These are phyloP conservation scores for Pseudocercospora macadamiae DNA, from an alignment of 2,329 filamentous ascomycete genomes.

Conservation along the genomic window DNA sequence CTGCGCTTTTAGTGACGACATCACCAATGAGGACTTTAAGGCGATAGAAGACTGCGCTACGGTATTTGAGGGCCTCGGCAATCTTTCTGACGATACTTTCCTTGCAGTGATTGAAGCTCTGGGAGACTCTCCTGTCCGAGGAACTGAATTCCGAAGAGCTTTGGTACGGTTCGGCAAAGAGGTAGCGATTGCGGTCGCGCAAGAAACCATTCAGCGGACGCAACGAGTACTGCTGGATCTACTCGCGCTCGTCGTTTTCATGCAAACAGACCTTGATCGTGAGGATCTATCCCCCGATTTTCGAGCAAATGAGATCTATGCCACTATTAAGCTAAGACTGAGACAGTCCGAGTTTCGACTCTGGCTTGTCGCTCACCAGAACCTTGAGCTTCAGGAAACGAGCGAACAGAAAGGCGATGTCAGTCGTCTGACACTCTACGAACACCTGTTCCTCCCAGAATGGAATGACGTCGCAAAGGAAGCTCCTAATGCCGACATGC, in stretches of 20 bases:
- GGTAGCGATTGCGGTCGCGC: constrained; percentile 72
- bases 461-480: constrained; percentile 33
- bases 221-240: constrained; percentile 79
- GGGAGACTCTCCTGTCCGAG: constrained; percentile 40
- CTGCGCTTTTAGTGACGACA: constrained; percentile 74
- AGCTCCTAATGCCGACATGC: constrained; percentile 21
- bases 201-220: constrained; percentile 75
- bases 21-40: constrained; percentile 79
- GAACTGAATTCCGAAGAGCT: constrained; percentile 47
- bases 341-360: constrained; percentile 72
- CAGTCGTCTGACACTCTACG: constrained; percentile 39
- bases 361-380: constrained; percentile 59
- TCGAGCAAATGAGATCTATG: constrained; percentile 64
- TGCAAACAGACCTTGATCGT: constrained; percentile 79
- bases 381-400: constrained; percentile 43
- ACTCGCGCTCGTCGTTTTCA: constrained; percentile 79
- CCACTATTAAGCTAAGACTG: constrained; percentile 70
- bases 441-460: constrained; percentile 46
- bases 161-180: constrained; percentile 77
- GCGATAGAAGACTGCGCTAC: constrained; percentile 71
- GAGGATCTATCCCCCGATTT: constrained; percentile 71
- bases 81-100: constrained; percentile 55
- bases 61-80: constrained; percentile 60
- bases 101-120: constrained; percentile 55
- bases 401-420: constrained; percentile 13